Evolutionary conservation across 2,329 filamentous ascomycete species (phyloP).

Genomic region (Bipolaris victoriae): DNA sequence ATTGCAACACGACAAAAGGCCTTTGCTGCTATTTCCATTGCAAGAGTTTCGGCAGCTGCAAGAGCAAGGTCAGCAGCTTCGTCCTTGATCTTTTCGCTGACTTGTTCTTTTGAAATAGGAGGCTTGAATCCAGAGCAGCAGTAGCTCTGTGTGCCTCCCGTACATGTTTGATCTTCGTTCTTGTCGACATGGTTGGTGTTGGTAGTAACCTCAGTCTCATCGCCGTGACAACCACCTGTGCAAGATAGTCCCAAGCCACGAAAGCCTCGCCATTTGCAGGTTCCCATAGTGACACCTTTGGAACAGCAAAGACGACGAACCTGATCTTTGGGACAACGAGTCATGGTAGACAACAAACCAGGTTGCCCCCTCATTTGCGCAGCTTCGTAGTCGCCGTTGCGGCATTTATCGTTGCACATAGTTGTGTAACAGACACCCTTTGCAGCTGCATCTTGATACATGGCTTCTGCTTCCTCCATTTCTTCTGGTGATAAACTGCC

Average conservation of each 20-base stretch:
- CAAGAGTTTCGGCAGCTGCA: slow-evolving; percentile 33
- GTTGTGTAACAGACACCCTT: slow-evolving; percentile 8
- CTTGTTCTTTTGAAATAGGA: slow-evolving; percentile 21
- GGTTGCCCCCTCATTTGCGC: slow-evolving; percentile 6
- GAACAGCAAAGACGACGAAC: slow-evolving; percentile 6
- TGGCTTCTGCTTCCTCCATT: neutral
- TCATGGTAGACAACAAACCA: neutral
- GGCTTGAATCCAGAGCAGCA: slow-evolving; percentile 38
- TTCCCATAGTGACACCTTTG: slow-evolving; percentile 5
- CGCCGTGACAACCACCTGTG: neutral
- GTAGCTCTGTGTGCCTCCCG: slow-evolving; percentile 25
- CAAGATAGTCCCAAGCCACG: slow-evolving; percentile 8
- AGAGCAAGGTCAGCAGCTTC: neutral
- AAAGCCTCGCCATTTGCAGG: slow-evolving; percentile 9
- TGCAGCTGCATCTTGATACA: neutral
- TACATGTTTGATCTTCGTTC: slow-evolving; percentile 41
- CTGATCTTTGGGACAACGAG: neutral
- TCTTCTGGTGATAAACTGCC: neutral
- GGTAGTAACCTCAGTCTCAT: slow-evolving; percentile 37
- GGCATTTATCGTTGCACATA: slow-evolving; percentile 4
- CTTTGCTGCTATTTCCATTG: slow-evolving; percentile 46
- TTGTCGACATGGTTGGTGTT: slow-evolving; percentile 35
- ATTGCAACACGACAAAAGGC: slow-evolving; percentile 47
- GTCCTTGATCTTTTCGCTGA: neutral
- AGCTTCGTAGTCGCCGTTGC: slow-evolving; percentile 16